Base-by-base conservation (phyloP, 257 asterid genomes). In the Oldenlandia corymbosa region DNA sequence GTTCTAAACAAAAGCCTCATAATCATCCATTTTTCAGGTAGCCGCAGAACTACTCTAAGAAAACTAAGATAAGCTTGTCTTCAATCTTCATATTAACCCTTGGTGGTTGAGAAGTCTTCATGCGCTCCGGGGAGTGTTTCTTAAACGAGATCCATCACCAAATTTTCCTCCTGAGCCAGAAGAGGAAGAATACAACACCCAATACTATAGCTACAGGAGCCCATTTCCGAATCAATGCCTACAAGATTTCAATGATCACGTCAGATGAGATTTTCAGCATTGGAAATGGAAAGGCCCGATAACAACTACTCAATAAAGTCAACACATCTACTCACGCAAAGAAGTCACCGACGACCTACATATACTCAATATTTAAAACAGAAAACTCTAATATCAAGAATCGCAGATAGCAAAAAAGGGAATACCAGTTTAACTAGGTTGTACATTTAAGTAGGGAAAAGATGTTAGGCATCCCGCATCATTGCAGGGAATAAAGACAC, bases 211-310 rank as follows among this genome's bases (percentile, higher is more conserved):
- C 98, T 58, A 88, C 88, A 0, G 98, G 98, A 30, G 98, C 96
- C 86, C 94, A 91, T 70, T 88, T 88, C 55, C 90, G 95, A 68
- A 91, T 88, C 82, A 91, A 74, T 71, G 96, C 98, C 98, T 91
- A 20, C 65, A 74, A 53, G 59, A 32, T n/a, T 58, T 32, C 63
- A 14, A 11, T 24, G 7, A 58, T 10, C 28, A 26, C 5, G 12
- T 1, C 16, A 4, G 9, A 49, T 30, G 7, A 11, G 10, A 50
- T 26, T 26, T 58, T 43, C 72, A 60, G n/a, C 49, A 46, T 27
- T 41, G 68, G 37, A 57, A 67, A 49, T 9, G 53, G 61, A 71
- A 68, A 56, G 60, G 11, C 45, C n/a, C 50, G 6, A 42, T 32
- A 13, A 52, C 7, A 8, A 31, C 14, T 17, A 18, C 30, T 7